Conservation (phyloP, 2,329 filamentous ascomycete species). For the Cladosporium sphaerospermum region DNA sequence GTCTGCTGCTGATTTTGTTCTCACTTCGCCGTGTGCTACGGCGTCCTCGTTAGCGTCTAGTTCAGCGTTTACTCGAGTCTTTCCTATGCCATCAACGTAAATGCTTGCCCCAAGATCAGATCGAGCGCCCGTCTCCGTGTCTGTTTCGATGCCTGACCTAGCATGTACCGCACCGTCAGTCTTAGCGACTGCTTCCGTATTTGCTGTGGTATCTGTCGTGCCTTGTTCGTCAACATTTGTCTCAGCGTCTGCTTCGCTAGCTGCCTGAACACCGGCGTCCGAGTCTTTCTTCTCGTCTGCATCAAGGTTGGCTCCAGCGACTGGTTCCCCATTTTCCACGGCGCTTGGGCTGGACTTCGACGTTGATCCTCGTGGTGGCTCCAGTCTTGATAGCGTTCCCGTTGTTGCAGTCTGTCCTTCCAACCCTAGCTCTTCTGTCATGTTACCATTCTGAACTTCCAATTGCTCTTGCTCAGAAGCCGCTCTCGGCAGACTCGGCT, state of each 20-base stretch:
- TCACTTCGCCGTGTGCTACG: slow-evolving; percentile 3
- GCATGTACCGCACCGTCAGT: neutral
- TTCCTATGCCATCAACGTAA: slow-evolving; percentile 5
- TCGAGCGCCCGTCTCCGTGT: slow-evolving; percentile 1
- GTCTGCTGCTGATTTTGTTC: slow-evolving; percentile 1
- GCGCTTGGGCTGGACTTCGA: neutral
- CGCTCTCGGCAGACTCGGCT: slow-evolving; percentile 1
- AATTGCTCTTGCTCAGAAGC: slow-evolving; percentile 1
- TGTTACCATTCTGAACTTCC: slow-evolving; percentile 5
- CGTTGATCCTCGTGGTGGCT: slow-evolving; percentile 1
- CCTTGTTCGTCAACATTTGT: neutral
- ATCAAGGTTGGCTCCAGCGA: neutral
- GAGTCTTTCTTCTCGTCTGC: slow-evolving; percentile 6
- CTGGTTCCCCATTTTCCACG: neutral
- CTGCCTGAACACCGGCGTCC: slow-evolving; percentile 2
- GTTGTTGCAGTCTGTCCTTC: neutral
- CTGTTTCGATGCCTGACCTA: slow-evolving; percentile 3
- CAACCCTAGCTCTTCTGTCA: neutral
- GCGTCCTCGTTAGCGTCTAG: slow-evolving; percentile 1
- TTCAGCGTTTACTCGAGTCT: neutral
- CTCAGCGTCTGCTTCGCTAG: slow-evolving; percentile 3
- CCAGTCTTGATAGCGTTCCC: slow-evolving; percentile 1
- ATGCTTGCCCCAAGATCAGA: neutral
- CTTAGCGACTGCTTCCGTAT: slow-evolving; percentile 5
- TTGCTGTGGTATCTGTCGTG: slow-evolving; percentile 2